Conservation (phyloP, 2,329 filamentous ascomycete genomes). For the Byssoonygena ceratinophila region DNA sequence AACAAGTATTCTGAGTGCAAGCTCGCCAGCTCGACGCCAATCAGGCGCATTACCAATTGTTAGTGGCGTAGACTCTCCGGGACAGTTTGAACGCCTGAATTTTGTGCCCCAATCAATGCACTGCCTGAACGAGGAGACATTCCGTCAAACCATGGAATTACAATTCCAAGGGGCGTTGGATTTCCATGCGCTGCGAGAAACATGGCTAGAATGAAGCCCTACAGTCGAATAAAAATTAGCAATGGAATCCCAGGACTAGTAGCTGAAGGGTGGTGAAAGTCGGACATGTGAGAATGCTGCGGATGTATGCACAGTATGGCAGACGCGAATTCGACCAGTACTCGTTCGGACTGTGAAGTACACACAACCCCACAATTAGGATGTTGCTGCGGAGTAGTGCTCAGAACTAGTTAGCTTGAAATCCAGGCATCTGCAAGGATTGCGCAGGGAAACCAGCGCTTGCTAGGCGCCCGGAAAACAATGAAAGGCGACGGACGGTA, state of each 20-base stretch:
- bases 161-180: neutral
- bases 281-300: neutral
- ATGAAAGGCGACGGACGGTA: neutral
- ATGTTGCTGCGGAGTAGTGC: neutral
- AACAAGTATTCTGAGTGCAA: neutral
- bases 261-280: neutral
- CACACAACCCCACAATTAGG: neutral
- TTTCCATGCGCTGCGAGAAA: neutral
- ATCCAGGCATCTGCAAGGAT: conserved; percentile 5
- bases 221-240: too few species aligned
- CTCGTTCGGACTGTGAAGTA: neutral
- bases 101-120: neutral
- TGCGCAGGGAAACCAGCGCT: conserved; percentile 5
- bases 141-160: neutral
- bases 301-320: neutral
- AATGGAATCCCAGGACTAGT: too few species aligned
- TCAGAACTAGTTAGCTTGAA: neutral
- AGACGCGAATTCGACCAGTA: neutral
- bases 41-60: neutral
- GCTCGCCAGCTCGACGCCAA: neutral
- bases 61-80: conserved; percentile 1
- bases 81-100: conserved; percentile 3
- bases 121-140: neutral
- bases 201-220: neutral
- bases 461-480: conserved; percentile 8